Base-by-base conservation (phyloP, 106 monocot species). In the Apostasia ramifera region DNA sequence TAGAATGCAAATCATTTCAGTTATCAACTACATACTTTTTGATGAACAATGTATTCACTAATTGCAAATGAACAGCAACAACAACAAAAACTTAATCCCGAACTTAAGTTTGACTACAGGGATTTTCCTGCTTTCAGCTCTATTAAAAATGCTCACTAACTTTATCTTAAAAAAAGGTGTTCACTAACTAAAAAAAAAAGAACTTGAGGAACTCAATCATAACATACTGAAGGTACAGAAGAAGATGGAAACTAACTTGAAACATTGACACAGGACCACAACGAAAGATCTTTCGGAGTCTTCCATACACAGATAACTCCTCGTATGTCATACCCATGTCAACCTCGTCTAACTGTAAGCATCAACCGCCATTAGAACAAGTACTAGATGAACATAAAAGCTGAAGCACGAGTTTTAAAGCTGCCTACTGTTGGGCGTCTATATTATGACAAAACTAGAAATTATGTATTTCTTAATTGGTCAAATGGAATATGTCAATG, bases 301-400 rank as follows among this genome's bases (percentile, higher is more conserved):
- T 89, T 74, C 98, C 98, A 82, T 93, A 98, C 5, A 86, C 77
- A 1, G 98, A 98, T 48, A 98, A 73, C 67, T 98, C 98, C 83
- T 98, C 92, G 58, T 98, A 98, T 45, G 93, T 98, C 98, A 98
- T 98, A 37, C 98, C 98, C 98, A 98, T 98, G 81, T 98, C 98
- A 58, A 90, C 98, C 78, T 98, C 98, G 82, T 98, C 98, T 78
- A 98, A 84, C 98, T 98, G 76, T 64, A 65, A 1, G 11, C 3
- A 63, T 45, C 11, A 63, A 63, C 9, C 43, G 26, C 26, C 26
- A 26, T 26, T 26, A 26, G 26, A 26, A 26, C 26, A 26, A 26
- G 26, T 26, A 26, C 26, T 26, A 26, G 26, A 26, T 26, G 26
- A 26, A 26, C 26, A 26, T 26, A 26, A 26, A 26, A 26, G 26